A percentile compares a stretch with the other conserved stretches of the same genome.
phyloP scores from a whole-genome alignment of 2,329 filamentous ascomycete species.

The Paecilomyces formosus region DNA sequence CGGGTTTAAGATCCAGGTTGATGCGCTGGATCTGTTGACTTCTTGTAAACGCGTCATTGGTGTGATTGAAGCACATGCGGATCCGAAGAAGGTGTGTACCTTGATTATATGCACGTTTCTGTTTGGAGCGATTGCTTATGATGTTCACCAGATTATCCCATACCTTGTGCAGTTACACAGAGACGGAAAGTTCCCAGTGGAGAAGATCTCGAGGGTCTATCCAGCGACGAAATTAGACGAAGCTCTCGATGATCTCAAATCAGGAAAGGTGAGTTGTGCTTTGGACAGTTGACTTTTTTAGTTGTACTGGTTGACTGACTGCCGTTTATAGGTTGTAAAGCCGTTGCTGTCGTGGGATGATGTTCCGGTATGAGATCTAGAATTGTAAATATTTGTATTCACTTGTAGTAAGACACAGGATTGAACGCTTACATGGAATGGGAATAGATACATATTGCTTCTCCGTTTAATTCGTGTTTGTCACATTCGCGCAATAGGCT shows the following conservation, averaged over 20 bases:
- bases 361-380: neutral
- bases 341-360: neutral
- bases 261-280: constrained; percentile 7
- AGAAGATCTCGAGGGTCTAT: neutral
- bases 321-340: neutral
- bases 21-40: constrained; percentile 17
- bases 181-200: constrained; percentile 2
- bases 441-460: no score
- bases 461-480: no score
- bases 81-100: neutral
- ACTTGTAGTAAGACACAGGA: no score
- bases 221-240: neutral
- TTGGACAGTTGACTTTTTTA: neutral
- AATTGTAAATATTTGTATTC: no score
- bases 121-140: neutral
- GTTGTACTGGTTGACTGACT: neutral
- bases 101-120: neutral
- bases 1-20: constrained; percentile 15
- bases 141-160: neutral
- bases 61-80: constrained; percentile 22
- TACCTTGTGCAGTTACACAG: neutral
- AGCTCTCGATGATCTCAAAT: constrained; percentile 3
- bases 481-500: no score
- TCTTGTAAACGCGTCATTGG: constrained; percentile 23
- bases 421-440: no score